These are phyloP conservation scores for Leccinum subgranulosum DNA, from an alignment of 768 basidiomycete species.

Conservation along the genomic window DNA sequence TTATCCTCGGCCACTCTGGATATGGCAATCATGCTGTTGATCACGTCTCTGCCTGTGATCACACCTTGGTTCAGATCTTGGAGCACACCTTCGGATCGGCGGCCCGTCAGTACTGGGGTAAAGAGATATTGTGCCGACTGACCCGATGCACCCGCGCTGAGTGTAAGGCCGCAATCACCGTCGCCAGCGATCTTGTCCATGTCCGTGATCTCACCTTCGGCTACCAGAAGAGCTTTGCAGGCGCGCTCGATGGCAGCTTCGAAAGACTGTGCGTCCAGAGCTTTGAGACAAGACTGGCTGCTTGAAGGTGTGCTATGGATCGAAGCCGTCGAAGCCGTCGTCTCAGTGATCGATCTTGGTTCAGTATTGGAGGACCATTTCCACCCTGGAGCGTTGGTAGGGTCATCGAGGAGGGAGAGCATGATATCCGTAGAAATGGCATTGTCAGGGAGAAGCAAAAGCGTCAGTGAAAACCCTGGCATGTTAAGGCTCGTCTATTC, in stretches of 20 bases:
- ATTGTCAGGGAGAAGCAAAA: slow-evolving; percentile 65
- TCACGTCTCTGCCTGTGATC: slow-evolving; percentile 62
- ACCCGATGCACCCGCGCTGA: slow-evolving; percentile 76
- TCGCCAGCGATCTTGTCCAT: slow-evolving; percentile 94
- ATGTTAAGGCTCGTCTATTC: slow-evolving; percentile 83
- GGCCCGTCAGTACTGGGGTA: not conserved
- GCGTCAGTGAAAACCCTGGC: slow-evolving; percentile 87
- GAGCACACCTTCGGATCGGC: slow-evolving; percentile 49
- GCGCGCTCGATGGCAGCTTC: slow-evolving; percentile 52
- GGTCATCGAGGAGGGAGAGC: slow-evolving; percentile 68
- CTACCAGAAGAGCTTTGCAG: slow-evolving; percentile 63
- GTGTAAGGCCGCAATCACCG: slow-evolving; percentile 71
- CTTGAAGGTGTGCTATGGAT: slow-evolving; percentile 3
- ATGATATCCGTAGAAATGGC: slow-evolving; percentile 41
- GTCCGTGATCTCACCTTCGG: slow-evolving; percentile 86
- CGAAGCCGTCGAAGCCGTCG: slow-evolving; percentile 7
- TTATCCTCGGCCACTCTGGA: slow-evolving; percentile 73
- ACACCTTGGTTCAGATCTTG: slow-evolving; percentile 50
- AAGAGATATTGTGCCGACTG: slow-evolving; percentile 8
- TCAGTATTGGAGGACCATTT: slow-evolving; percentile 60
- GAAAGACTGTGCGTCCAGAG: slow-evolving; percentile 51
- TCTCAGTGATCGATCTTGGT: slow-evolving; percentile 32
- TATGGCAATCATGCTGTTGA: slow-evolving; percentile 62
- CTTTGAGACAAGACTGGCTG: slow-evolving; percentile 26
- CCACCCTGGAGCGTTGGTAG: slow-evolving; percentile 77